Evolutionary conservation across 768 basidiomycete species (phyloP), one percentile per base, ranked within the genome.

Genomic region (Exsudoporus frostii): DNA sequence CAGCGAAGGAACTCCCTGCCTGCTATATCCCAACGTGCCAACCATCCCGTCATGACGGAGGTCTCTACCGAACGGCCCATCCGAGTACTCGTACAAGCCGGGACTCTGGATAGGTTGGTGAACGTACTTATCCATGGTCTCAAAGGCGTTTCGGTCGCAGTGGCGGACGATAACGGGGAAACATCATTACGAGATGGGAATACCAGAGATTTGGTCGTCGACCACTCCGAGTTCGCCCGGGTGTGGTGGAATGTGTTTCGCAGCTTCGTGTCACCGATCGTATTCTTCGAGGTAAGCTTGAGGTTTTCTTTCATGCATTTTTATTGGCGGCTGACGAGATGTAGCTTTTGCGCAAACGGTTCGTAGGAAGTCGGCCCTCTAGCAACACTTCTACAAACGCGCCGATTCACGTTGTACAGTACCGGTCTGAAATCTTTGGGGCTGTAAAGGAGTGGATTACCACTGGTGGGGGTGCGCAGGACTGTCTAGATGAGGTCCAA

Each of bases 221-320:
- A 92, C 71, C 79, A 83, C 41, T 72, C 64, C 2, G 90, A 92
- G 63, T 92, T 89, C 70, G 77, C 83, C 2, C 76, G 75, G 40
- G 80, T 90, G 3, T 93, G 90, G 89, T 93, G 90, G 89, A 84
- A 79, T 55, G 81, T 82, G 19, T 93, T 89, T 65, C 77, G 91
- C 38, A 90, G 87, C 61, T 90, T 92, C 58, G 81, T 92, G 9
- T 84, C 86, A 0, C 90, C 91, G 0, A 67, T 86, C 8, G 86
- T 87, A 2, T 88, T 93, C 61, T 92, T 93, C 65, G 90, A 92
- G 83, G 91, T 90, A 61, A 44, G 79, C 51, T 43, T 42, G 39
- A 19, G 7, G 25, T n/a, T 22, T 19, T 22, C 3, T 43, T 29
- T 2, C 25, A 19, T 27, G 4, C 7, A 2, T 15, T 20, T 45